Percentiles rank a stretch among this genome's conserved stretches.
phyloP scores from a whole-genome alignment of 805 yeast species.

The Candida coquimbonensis region DNA sequence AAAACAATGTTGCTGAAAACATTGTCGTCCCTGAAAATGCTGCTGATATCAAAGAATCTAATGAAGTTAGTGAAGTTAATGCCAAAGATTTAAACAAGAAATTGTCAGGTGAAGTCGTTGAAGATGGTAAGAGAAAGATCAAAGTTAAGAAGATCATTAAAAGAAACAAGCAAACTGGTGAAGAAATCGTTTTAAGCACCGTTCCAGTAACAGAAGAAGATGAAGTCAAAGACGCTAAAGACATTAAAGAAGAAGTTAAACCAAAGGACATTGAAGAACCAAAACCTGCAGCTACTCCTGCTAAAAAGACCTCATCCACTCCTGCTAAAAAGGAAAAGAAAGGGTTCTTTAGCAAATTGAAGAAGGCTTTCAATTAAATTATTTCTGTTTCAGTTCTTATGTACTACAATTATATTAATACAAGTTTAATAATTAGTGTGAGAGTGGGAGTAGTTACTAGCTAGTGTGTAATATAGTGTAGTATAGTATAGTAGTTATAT shows the following conservation, averaged over 20 bases:
- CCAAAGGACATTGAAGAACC: background rate
- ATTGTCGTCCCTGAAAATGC: constrained; percentile 6
- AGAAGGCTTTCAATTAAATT: constrained; percentile 13
- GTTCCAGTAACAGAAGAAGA: constrained; percentile 19
- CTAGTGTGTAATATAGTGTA: too few species aligned
- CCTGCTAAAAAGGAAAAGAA: constrained; percentile 18
- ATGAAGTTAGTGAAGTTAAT: constrained; percentile 6
- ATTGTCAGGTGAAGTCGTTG: too few species aligned
- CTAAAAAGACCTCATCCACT: constrained; percentile 1
- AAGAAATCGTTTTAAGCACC: constrained; percentile 29
- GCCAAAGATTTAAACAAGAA: constrained; percentile 16
- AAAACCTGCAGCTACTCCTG: constrained; percentile 3
- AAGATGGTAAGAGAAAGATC: constrained; percentile 16
- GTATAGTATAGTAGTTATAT: too few species aligned
- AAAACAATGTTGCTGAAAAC: background rate
- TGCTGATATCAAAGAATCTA: background rate
- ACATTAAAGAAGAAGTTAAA: background rate
- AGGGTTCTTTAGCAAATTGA: constrained; percentile 18
- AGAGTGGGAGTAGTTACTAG: background rate
- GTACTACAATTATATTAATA: background rate
- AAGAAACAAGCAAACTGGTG: constrained; percentile 35
- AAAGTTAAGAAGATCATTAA: constrained; percentile 32
- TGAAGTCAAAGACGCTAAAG: constrained; percentile 8
- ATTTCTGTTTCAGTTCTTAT: background rate
- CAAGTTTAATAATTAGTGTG: background rate